Evolutionary conservation across 345 rosid species (phyloP).

Genomic region (Populus davidiana): DNA sequence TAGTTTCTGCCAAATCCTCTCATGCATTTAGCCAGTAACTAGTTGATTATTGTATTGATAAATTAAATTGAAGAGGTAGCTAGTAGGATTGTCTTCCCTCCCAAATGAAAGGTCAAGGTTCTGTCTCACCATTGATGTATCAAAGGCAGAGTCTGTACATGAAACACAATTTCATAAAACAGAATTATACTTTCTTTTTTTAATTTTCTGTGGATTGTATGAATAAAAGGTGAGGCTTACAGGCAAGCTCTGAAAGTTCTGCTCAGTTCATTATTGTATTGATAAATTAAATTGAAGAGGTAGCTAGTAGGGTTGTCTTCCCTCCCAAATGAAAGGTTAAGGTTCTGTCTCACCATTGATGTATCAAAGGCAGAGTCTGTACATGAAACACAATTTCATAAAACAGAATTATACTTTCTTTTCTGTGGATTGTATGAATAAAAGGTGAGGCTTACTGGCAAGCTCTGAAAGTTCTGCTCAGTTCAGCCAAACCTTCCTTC

Average conservation of each 20-base stretch:
- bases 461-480: slow-evolving; percentile 60
- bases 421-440: background rate
- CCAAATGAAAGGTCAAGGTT: background rate
- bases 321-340: background rate
- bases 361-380: background rate
- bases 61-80: background rate
- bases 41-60: background rate
- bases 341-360: background rate
- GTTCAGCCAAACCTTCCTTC: slow-evolving; percentile 47
- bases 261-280: background rate
- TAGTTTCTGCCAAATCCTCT: too few relatives aligned
- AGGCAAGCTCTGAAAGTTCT: too few relatives aligned
- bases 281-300: background rate
- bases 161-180: background rate
- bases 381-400: background rate
- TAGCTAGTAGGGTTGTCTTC: background rate
- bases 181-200: background rate
- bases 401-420: background rate
- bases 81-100: background rate
- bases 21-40: too few relatives aligned
- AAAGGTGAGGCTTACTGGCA: slow-evolving; percentile 48
- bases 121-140: background rate
- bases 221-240: too few relatives aligned
- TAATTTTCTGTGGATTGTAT: too few relatives aligned
- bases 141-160: background rate